phyloP scores from a whole-genome alignment of 2,329 filamentous ascomycete species.

The Fonsecaea multimorphosa region DNA sequence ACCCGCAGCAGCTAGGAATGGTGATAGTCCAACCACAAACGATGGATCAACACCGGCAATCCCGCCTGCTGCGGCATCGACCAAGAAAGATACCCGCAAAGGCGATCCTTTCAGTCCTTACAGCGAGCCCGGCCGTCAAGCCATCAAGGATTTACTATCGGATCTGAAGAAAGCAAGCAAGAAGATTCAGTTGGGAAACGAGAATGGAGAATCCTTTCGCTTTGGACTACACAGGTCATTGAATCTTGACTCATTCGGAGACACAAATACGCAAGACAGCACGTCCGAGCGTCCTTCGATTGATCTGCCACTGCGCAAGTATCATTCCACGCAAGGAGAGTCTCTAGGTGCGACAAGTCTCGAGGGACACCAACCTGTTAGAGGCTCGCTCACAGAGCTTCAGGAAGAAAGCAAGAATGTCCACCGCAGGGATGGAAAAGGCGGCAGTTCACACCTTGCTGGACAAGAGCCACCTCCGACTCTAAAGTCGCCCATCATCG shows the following conservation, averaged over 20 bases:
- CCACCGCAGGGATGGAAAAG: constrained; percentile 5
- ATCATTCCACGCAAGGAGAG: neutral
- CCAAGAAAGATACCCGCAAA: neutral
- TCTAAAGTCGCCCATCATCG: constrained; percentile 30
- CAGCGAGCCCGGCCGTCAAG: constrained; percentile 11
- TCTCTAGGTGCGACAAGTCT: constrained; percentile 14
- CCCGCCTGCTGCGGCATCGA: neutral
- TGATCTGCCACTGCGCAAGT: neutral
- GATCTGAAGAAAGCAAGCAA: neutral
- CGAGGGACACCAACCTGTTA: constrained; percentile 3
- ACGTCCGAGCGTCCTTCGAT: neutral
- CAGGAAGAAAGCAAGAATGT: neutral
- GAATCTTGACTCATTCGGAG: neutral
- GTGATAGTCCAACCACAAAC: neutral
- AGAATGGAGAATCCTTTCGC: constrained; percentile 4
- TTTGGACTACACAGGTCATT: neutral
- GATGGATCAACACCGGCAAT: neutral
- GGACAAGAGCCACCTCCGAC: neutral
- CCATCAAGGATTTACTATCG: neutral
- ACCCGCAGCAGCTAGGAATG: neutral
- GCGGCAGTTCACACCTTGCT: neutral
- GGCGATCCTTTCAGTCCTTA: constrained; percentile 28
- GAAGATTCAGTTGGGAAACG: constrained; percentile 4
- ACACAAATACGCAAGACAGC: neutral
- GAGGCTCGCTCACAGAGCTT: constrained; percentile 1